Conservation (phyloP, 140 eudicot species). For the Senecio squalidus region DNA sequence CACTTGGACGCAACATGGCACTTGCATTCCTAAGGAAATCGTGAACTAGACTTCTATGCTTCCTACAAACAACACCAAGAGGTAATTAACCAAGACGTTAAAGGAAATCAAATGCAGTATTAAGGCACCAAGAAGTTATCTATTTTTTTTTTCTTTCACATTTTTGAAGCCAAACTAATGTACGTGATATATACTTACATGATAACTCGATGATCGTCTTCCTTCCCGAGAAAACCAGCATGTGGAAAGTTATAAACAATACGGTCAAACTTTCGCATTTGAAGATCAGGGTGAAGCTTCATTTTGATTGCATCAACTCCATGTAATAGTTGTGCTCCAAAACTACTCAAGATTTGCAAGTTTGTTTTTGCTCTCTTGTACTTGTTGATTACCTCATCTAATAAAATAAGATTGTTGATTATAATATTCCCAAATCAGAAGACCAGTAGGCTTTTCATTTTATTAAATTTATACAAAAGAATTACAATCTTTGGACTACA, state of each 20-base stretch:
- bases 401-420: background rate
- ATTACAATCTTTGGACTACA: background rate
- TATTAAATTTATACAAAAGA: too few relatives aligned
- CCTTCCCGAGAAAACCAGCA: background rate
- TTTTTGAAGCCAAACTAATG: too few relatives aligned
- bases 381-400: background rate
- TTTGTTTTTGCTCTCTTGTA: background rate
- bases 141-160: too few relatives aligned
- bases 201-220: background rate
- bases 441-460: background rate
- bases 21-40: slow-evolving; percentile 53
- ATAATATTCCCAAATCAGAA: background rate
- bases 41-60: slow-evolving; percentile 44
- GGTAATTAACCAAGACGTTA: background rate
- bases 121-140: background rate
- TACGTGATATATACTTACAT: background rate
- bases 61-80: slow-evolving; percentile 23
- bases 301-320: background rate
- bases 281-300: background rate
- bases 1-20: slow-evolving; percentile 36
- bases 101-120: background rate
- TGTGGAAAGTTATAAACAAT: background rate
- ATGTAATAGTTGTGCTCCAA: background rate
- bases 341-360: background rate
- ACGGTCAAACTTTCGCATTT: background rate